Conservation (phyloP, 2,329 filamentous ascomycete species). For the Colletotrichum sansevieriae region DNA sequence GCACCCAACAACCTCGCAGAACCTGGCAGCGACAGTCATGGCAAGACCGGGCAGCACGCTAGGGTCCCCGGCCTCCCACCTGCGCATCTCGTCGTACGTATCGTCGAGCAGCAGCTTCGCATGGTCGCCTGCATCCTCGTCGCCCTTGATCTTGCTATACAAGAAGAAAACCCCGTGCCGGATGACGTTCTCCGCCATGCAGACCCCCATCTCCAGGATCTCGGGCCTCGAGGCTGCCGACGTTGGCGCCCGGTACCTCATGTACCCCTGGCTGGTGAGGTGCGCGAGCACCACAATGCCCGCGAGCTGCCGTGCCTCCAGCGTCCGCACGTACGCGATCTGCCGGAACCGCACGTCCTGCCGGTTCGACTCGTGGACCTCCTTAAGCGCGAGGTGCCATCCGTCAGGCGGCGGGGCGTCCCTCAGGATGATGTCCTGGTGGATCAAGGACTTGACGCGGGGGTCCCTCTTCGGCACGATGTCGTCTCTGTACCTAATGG, state of each 20-base stretch:
- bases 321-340: constrained; percentile 18
- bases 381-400: constrained; percentile 33
- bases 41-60: constrained; percentile 36
- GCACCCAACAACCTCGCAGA: constrained; percentile 30
- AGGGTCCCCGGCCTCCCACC: constrained; percentile 38
- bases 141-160: constrained; percentile 19
- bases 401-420: constrained; percentile 32
- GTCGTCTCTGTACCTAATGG: constrained; percentile 32
- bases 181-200: constrained; percentile 39
- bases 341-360: constrained; percentile 34
- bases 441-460: constrained; percentile 35
- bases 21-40: constrained; percentile 34
- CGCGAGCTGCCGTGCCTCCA: constrained; percentile 29
- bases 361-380: constrained; percentile 31
- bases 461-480: constrained; percentile 28
- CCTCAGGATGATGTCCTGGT: constrained; percentile 36
- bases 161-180: constrained; percentile 41
- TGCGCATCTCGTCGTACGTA: constrained; percentile 37
- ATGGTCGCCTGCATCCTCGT: constrained; percentile 28
- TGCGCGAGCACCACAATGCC: constrained; percentile 30
- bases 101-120: constrained; percentile 37
- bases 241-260: constrained; percentile 21
- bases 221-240: constrained; percentile 21
- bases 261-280: constrained; percentile 39
- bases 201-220: constrained; percentile 37